Base-by-base conservation (phyloP, 1,284 basidiomycete genomes). In the Leccinum pallidistipes region DNA sequence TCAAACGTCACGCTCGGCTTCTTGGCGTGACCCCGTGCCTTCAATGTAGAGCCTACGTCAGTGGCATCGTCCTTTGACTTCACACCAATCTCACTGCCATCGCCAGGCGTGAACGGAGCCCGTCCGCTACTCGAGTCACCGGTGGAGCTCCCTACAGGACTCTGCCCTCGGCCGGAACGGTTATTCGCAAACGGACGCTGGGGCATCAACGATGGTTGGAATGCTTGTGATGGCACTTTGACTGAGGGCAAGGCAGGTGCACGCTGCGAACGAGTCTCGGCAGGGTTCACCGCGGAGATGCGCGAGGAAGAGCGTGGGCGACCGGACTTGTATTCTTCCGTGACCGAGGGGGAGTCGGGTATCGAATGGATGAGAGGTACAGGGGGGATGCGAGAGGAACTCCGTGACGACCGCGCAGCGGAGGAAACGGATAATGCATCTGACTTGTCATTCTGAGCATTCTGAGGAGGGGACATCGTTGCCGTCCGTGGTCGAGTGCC, bases 101-200 rank as follows among this genome's bases (percentile, higher is more conserved):
- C 90, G 36, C 81, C 77, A 10, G 90, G 90, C 4, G 90, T 92
- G 55, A 87, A 77, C 12, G 91, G 90, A 24, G 81, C 81, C 14
- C 84, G 78, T 14, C 87, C 86, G 65, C 86, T 89, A 64, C 88
- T 91, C 61, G 89, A 91, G 67, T 88, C 90, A 9, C 90, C 90
- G 9, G 87, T 90, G 18, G 90, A 92, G 69, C 89, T 91, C 11
- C 73, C 74, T 2, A 87, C 86, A 16, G 90, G 90, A 67, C 88
- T 90, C 63, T 87, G 82, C 8, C 84, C 80, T 21, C 77, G 74
- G 18, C 73, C 12, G 21, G 69, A 63, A 38, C 70, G 69, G 10
- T 59, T 70, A 40, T 66, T 67, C 18, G 80, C 82, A 68, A 88
- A 88, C 5, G 88, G 87, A 62, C 27, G 75, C 66, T 52, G 77